Evolutionary conservation across 495 filamentous ascomycete genomes (phyloP).

Genomic region (Neurospora intermedia): DNA sequence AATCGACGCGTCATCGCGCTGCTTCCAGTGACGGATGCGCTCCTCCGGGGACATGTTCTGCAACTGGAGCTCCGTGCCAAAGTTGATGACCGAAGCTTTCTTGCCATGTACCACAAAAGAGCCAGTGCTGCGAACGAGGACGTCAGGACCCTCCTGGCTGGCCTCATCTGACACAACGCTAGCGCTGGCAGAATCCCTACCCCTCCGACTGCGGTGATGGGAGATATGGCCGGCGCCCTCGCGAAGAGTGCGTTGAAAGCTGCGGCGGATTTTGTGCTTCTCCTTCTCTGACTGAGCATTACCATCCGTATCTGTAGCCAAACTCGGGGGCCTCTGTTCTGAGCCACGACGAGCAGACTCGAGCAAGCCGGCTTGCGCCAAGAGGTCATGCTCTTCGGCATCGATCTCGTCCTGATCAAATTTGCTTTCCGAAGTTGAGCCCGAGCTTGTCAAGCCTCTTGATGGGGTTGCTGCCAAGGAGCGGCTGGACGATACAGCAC

Average conservation of each 20-base stretch:
- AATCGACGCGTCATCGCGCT: conserved; percentile 21
- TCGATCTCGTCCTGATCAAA: conserved; percentile 31
- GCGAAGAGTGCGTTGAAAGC: conserved; percentile 87
- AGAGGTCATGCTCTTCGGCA: conserved; percentile 37
- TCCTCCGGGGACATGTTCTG: conserved; percentile 73
- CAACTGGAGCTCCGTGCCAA: conserved; percentile 86
- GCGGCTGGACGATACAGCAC: conserved; percentile 26
- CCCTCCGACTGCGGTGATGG: conserved; percentile 63
- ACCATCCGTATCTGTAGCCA: conserved; percentile 18
- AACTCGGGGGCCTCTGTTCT: conserved; percentile 11
- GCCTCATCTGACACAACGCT: conserved; percentile 52
- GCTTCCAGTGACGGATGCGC: conserved; percentile 43
- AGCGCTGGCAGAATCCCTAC: conserved; percentile 60
- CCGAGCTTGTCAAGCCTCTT: conserved; percentile 12
- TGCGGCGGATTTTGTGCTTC: conserved; percentile 62
- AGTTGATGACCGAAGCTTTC: conserved; percentile 91
- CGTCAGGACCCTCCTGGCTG: conserved; percentile 44
- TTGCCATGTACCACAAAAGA: conserved; percentile 96
- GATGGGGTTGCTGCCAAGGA: conserved; percentile 22
- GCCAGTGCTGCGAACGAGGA: conserved; percentile 63
- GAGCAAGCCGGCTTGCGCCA: conserved; percentile 41
- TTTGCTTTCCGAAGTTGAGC: conserved; percentile 12
- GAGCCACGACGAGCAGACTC: conserved; percentile 10
- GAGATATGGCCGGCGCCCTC: conserved; percentile 57
- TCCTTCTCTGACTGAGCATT: conserved; percentile 27